Evolutionary conservation across 2,329 filamentous ascomycete species (phyloP), one percentile per base, ranked within the genome.

Genomic region (Pezicula rhizophila): DNA sequence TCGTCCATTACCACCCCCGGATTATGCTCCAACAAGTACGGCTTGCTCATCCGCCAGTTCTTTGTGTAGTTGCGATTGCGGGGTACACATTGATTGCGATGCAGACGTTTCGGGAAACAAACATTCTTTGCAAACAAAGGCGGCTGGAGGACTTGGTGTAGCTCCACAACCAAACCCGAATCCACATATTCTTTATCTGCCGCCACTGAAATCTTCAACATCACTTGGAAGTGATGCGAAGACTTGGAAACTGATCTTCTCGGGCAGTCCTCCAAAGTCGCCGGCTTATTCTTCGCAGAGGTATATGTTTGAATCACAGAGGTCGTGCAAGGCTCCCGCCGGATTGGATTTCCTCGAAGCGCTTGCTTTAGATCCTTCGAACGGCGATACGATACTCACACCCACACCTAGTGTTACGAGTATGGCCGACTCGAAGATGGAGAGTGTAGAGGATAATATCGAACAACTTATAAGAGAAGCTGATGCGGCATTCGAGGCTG

Each of bases 401-500:
- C 52, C 56, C 37, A 63, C 50, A 50, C 62, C 59, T 60, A 64
- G 61, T 54, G 53, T 42, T 42, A 43, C 17, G 47, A 43, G 43
- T 23, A 34, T 46, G 45, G 26, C 55, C 43, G 31, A 52, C 42
- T 43, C 53, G 35, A 51, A 59, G 6, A 58, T 57, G 50, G 56
- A 51, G 15, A 38, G 47, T 15, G 28, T 52, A 2, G 51, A 43
- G 14, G 47, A 57, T 5, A 54, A 57, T 31, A 52, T 75, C 3
- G 67, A 72, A 46, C 65, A 71, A 52, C 66, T 79, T 52, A 73
- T 76, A 42, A 64, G 66, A 52, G 70, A 78, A 56, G 71, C 74
- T 4, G 74, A 79, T 51, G 67, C 73, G 49, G 73, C 75, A 25
- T 78, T 78, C 61, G 68, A 70, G 58, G 67, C 69, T 11, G 69